Conservation (phyloP, 1,284 basidiomycete genomes). For the Filobasidium uniguttulatum region DNA sequence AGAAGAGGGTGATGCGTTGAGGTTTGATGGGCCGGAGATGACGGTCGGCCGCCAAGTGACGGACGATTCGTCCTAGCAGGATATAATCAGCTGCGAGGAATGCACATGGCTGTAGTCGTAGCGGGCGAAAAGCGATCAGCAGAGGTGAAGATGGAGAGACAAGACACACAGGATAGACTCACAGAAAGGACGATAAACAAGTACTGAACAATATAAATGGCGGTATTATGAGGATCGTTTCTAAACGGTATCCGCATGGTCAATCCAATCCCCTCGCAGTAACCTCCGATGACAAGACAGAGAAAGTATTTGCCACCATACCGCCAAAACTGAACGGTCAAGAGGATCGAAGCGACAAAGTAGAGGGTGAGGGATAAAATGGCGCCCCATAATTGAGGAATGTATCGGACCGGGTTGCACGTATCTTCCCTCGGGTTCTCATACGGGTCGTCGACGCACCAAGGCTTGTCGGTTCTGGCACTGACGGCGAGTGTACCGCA, state of each 20-base stretch:
- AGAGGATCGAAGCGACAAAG: constrained; percentile 42
- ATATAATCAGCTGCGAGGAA: constrained; percentile 59
- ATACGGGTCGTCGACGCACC: too few species aligned
- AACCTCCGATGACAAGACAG: constrained; percentile 51
- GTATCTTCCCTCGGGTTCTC: too few species aligned
- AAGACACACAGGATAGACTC: constrained; percentile 17
- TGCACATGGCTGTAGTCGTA: constrained; percentile 50
- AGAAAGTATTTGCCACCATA: constrained; percentile 51
- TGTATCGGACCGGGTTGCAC: constrained; percentile 43
- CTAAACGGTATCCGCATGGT: constrained; percentile 36
- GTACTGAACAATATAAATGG: constrained; percentile 48
- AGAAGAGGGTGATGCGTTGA: constrained; percentile 14
- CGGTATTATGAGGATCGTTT: constrained; percentile 24
- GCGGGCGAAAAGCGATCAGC: neutral
- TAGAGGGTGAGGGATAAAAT: constrained; percentile 45
- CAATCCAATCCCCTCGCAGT: constrained; percentile 39
- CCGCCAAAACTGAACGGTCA: constrained; percentile 37
- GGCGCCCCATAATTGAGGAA: constrained; percentile 47
- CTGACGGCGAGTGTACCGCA: too few species aligned
- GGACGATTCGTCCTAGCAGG: constrained; percentile 49
- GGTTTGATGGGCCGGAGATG: constrained; percentile 39
- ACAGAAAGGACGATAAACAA: constrained; percentile 53
- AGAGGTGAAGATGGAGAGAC: neutral
- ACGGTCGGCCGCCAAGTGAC: constrained; percentile 41
- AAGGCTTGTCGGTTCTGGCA: too few species aligned